Conservation (phyloP, 2,329 filamentous ascomycete genomes). For the Beauveria sp. region DNA sequence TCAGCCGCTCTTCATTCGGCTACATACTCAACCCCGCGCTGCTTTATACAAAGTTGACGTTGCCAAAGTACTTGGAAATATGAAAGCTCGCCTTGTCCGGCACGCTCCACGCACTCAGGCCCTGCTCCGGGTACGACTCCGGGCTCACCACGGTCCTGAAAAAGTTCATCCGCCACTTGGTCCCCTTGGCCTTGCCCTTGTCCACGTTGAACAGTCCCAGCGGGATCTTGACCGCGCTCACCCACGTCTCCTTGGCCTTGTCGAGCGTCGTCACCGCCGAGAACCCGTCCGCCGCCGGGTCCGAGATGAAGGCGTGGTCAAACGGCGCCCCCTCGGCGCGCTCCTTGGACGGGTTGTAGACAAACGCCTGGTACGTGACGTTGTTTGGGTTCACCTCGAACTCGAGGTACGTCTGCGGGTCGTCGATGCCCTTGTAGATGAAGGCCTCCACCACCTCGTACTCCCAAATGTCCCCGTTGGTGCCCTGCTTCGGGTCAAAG, state of each 20-base stretch:
- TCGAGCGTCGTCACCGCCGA: slow-evolving; percentile 32
- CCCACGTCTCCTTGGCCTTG: slow-evolving; percentile 29
- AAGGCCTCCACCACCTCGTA: slow-evolving; percentile 47
- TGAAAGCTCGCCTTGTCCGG: slow-evolving; percentile 40
- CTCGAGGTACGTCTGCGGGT: slow-evolving; percentile 42
- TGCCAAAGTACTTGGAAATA: slow-evolving; percentile 37
- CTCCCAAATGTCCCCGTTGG: slow-evolving; percentile 38
- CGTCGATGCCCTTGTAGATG: slow-evolving; percentile 35
- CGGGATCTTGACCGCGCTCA: slow-evolving; percentile 33
- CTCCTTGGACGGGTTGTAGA: slow-evolving; percentile 42
- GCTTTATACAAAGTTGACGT: slow-evolving; percentile 28
- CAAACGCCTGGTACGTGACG: slow-evolving; percentile 41
- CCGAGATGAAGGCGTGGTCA: slow-evolving; percentile 33
- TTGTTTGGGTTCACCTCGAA: slow-evolving; percentile 45
- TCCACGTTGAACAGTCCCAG: slow-evolving; percentile 44
- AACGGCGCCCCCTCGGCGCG: slow-evolving; percentile 33
- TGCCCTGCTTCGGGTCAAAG: slow-evolving; percentile 33
- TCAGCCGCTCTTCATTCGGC: neutral
- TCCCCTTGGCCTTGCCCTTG: slow-evolving; percentile 31
- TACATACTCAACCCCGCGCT: neutral
- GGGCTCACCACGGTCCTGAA: slow-evolving; percentile 38
- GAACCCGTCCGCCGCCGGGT: slow-evolving; percentile 34
- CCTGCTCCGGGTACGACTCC: slow-evolving; percentile 35
- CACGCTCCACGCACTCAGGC: slow-evolving; percentile 37
- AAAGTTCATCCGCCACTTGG: slow-evolving; percentile 45